Percentiles rank a stretch among this genome's conserved stretches.
Evolutionary conservation across 108 stramenopile species (phyloP).

Genomic region (Stephanodiscus minutulus): DNA sequence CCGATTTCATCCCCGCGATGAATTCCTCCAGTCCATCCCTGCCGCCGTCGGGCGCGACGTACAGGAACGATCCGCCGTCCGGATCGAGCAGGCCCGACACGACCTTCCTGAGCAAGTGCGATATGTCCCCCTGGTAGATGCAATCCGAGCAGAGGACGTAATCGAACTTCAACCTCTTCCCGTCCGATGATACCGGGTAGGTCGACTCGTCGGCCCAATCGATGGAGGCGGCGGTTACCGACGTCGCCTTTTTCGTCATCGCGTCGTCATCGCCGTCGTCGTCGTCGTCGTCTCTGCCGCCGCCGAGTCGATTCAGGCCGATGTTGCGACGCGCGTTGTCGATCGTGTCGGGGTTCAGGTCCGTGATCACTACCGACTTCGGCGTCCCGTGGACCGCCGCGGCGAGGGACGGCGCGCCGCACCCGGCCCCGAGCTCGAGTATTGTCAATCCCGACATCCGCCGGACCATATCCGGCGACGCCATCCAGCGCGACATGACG

Average conservation of each 20-base stretch:
- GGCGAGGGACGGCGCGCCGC: constrained; percentile 71
- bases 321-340: constrained; percentile 81
- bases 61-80: constrained; percentile 50
- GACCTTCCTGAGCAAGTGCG: constrained; percentile 70
- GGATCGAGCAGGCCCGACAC: constrained; percentile 56
- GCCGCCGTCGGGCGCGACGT: constrained; percentile 62
- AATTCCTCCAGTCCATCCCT: constrained; percentile 69
- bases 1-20: constrained; percentile 57
- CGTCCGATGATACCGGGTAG: constrained; percentile 51
- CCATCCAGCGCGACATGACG: constrained; percentile 83
- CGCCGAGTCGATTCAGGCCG: constrained; percentile 48
- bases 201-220: constrained; percentile 84
- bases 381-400: constrained; percentile 43
- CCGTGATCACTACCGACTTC: constrained; percentile 62
- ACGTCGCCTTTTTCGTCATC: neutral
- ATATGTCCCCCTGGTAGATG: constrained; percentile 83
- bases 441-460: constrained; percentile 50
- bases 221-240: constrained; percentile 43
- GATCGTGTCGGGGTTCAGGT: constrained; percentile 76
- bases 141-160: constrained; percentile 83
- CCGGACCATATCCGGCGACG: constrained; percentile 27
- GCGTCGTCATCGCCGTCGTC: constrained; percentile 4
- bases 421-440: constrained; percentile 85
- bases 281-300: too few species aligned
- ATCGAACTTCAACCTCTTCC: constrained; percentile 75